Base-by-base conservation (phyloP, 208 protist genomes). In the Leishmania amazonensis region DNA sequence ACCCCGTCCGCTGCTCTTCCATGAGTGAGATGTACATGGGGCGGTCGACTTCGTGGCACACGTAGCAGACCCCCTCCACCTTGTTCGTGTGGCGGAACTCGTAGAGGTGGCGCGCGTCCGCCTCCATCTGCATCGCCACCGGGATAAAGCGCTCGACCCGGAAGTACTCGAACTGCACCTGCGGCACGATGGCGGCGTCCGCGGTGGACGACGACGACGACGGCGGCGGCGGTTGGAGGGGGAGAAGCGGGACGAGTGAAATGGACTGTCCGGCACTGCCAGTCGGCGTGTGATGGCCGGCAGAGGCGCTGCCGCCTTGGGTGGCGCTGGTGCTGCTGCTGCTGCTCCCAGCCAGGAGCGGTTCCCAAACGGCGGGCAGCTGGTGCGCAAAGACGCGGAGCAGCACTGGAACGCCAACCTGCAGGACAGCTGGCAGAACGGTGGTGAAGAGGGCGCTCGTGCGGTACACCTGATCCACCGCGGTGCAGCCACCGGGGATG, bases 91-190 rank as follows among this genome's bases (percentile, higher is more conserved):
- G 15, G 9, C 91, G 88, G 75, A 95, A 93, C 74, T 95, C 90
- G 83, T 90, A 96, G 42, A 97, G 77, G 75, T 97, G 94, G 53
- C 93, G 90, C 42, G 93, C 94, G 78, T 97, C 94, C 0, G 94
- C 94, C 71, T 96, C 91, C 31, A 97, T 96, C 81, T 97, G 94
- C 94, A 97, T 96, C 31, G 93, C 81, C 24, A 97, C 77, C 4
- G 94, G 94, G 70, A 97, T 96, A 74, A 97, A 97, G 7, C 90
- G 86, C 81, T 97, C 94, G 5, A 97, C 94, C 1, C 91, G 88
- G 65, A 97, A 97, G 83, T 90, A 94, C 75, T 97, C 92, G 21
- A 93, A 51, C 65, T 89, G 87, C 11, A 91, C 40, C 3, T 68
- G 73, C 62, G 78, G 78, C 75, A 79, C 62, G 53, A 35, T 45